Evolutionary conservation across 75 land plant genomes (phyloP), one percentile per base, ranked within the genome.

Genomic region (Pinus albicaulis): DNA sequence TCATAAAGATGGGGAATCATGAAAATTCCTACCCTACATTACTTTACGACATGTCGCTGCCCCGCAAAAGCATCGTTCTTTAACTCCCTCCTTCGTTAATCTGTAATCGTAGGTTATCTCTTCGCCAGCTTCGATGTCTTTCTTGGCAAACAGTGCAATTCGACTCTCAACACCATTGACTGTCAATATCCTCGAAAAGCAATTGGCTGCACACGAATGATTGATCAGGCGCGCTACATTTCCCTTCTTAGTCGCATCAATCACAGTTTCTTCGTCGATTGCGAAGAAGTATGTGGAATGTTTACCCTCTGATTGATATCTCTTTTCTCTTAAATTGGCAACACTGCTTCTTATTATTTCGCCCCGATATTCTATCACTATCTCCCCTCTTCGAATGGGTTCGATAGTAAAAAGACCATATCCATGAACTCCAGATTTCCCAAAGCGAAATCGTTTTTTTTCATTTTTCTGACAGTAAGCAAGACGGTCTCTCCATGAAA

Each of bases 371-470:
- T 85, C 84, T 28, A 81, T 23, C 85, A 95, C 99, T 92, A 92
- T 90, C 78, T 96, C 92, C 72, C 97, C 97, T 80, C 93, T 92
- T 84, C 83, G 85, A 73, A 96, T 93, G 68, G 81, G 76, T n/a
- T 79, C 76, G 59, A 93, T 88, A 41, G 99, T 94, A 87, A 96
- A 93, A 11, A 96, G 82, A 36, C 97, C 99, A 91, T 92, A 93
- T 68, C 97, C 95, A 83, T 96, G 99, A 62, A 93, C 92, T 53
- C 91, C 90, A 59, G 97, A 96, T 83, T 81, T 88, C 22, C 99
- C 99, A 80, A 93, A 87, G 71, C 99, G 86, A 68, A 96, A 89
- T 56, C 90, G 79, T 36, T 61, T 74, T 2, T 83, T 84, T 79
- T 93, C 97, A 25, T 88, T 92, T 75, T 68, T 79, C 92, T 89